These are phyloP conservation scores for Elaeis guineensis DNA, from an alignment of 176 grass and related monocot species.

Conservation along the genomic window DNA sequence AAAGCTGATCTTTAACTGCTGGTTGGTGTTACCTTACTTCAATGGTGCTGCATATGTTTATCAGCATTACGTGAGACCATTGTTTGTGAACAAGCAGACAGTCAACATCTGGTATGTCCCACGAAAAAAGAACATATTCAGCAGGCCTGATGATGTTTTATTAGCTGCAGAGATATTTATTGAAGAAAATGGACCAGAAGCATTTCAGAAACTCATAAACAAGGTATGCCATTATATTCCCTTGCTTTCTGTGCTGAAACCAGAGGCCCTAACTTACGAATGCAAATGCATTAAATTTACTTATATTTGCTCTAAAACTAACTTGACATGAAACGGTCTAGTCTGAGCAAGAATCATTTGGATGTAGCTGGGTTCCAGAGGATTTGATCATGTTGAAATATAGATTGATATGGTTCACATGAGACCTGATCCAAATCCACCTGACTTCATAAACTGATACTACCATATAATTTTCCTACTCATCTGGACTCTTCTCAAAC, in stretches of 20 bases:
- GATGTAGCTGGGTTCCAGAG: too few species aligned
- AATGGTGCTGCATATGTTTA: slow-evolving; percentile 69
- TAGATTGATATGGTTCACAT: too few species aligned
- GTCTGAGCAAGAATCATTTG: slow-evolving; percentile 15
- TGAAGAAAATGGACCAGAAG: slow-evolving; percentile 62
- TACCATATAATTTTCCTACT: too few species aligned
- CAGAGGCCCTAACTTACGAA: too few species aligned
- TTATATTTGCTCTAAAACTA: too few species aligned
- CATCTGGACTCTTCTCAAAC: too few species aligned
- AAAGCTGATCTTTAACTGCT: slow-evolving; percentile 64
- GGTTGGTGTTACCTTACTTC: slow-evolving; percentile 78
- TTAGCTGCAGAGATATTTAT: slow-evolving; percentile 52
- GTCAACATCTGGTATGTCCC: slow-evolving; percentile 57
- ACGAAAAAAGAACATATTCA: slow-evolving; percentile 30
- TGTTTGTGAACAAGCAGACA: slow-evolving; percentile 42
- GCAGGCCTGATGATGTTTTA: slow-evolving; percentile 59
- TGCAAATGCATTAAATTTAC: too few species aligned
- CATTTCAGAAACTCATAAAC: slow-evolving; percentile 47
- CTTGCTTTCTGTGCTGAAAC: too few species aligned
- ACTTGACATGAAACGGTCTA: too few species aligned
- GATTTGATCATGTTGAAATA: too few species aligned
- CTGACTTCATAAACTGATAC: too few species aligned
- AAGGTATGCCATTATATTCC: slow-evolving; percentile 29
- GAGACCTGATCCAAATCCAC: too few species aligned
- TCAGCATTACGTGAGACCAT: slow-evolving; percentile 51